Evolutionary conservation across 257 asterid species (phyloP), one percentile per base, ranked within the genome.

Genomic region (Leptodermis oblonga): DNA sequence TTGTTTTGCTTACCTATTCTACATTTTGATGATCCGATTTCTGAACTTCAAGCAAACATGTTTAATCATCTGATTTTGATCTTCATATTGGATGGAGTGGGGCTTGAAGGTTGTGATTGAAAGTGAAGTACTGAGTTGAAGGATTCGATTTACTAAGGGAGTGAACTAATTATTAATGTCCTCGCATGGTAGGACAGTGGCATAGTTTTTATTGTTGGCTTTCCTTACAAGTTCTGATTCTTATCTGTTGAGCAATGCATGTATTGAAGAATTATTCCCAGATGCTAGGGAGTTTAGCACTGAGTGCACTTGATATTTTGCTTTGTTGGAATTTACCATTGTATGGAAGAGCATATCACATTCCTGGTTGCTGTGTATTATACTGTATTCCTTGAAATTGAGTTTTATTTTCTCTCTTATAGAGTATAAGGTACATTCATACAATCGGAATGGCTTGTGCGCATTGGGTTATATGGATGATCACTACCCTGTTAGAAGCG

Each of bases 401-500:
- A 78, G 56, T n/a, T 55, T 67, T 64, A 36, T 17, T 9, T 53
- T 42, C 69, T 10, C 11, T 37, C 45, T 62, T 52, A 69, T 79
- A 89, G 97, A 87, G 75, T 87, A 89, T 88, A 92, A 82, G 84
- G 92, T 89, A 62, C 96, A 89, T 78, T 82, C 96, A 5, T 83
- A 87, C 82, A 92, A 89, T 51, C 80, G 74, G 73, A 87, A 92
- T 81, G 97, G 97, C 52, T 71, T 89, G 61, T 82, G 90, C 66
- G 92, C 83, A 0, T 60, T 92, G 92, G 97, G 88, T 51, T 92
- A 86, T 80, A 92, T 87, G 97, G 97, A 92, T 74, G 96, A 92
- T 65, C 87, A 87, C 80, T 92, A 92, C 68, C 97, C 97, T 4
- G 94, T 90, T 71, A 86, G 96, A 62, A 92, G 98, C 83, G 89